Evolutionary conservation across 2,329 filamentous ascomycete genomes (phyloP).

Genomic region (Sporothrix schenckii): DNA sequence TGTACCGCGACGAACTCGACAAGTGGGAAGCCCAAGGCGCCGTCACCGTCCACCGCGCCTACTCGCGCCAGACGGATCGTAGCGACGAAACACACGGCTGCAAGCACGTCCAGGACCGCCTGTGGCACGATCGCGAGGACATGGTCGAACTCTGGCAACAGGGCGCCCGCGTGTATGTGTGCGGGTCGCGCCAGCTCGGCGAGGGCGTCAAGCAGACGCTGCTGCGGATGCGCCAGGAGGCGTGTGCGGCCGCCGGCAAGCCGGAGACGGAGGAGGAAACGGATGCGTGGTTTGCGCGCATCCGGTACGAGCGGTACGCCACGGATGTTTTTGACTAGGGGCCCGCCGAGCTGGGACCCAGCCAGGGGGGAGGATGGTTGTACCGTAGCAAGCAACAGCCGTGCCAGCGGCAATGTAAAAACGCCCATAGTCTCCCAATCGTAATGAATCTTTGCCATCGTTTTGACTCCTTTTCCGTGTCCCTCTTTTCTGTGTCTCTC

Average conservation of each 20-base stretch:
- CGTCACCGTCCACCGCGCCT: constrained; percentile 65
- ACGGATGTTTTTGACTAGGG: constrained; percentile 65
- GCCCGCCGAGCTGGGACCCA: too few relatives aligned
- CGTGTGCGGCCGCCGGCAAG: constrained; percentile 37
- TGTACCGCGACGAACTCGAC: constrained; percentile 60
- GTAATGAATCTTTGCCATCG: background rate
- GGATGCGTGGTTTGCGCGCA: constrained; percentile 52
- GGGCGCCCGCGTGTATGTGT: constrained; percentile 61
- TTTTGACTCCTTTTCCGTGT: too few relatives aligned
- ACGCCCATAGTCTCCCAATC: too few relatives aligned
- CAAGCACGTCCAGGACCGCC: constrained; percentile 51
- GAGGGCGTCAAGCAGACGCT: constrained; percentile 47
- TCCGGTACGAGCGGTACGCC: constrained; percentile 60
- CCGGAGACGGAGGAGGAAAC: constrained; percentile 45
- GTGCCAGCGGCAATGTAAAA: background rate
- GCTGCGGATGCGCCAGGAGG: constrained; percentile 41
- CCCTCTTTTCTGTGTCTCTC: background rate
- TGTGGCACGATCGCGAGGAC: constrained; percentile 49
- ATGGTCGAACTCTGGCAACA: constrained; percentile 43
- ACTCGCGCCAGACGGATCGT: constrained; percentile 51
- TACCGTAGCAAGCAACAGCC: too few relatives aligned
- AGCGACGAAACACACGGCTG: constrained; percentile 46
- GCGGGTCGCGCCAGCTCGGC: constrained; percentile 55
- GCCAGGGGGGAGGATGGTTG: too few relatives aligned
- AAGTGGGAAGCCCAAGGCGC: constrained; percentile 63